Conservation (phyloP, 495 filamentous ascomycete genomes). For the Penicillium malachiteum region DNA sequence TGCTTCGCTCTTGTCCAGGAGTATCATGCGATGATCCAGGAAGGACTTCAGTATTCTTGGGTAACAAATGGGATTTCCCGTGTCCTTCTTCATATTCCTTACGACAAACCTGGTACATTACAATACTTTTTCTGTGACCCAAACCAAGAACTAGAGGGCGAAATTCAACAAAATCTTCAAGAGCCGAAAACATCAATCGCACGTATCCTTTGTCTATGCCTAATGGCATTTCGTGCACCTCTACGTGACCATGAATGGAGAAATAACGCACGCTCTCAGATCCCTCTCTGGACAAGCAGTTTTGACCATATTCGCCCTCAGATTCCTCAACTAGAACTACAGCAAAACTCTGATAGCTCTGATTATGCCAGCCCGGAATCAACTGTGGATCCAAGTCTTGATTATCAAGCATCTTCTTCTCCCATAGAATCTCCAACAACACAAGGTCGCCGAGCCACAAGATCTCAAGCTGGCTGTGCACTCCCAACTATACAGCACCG, state of each 20-base stretch:
- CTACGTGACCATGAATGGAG: slow-evolving; percentile 33
- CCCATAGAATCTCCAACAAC: too few relatives aligned
- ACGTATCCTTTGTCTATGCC: slow-evolving; percentile 26
- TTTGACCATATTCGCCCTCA: slow-evolving; percentile 22
- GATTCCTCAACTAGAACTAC: slow-evolving; percentile 20
- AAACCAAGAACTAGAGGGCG: slow-evolving; percentile 24
- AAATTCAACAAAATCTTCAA: too few relatives aligned
- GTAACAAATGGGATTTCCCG: slow-evolving; percentile 30
- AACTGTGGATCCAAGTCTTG: too few relatives aligned
- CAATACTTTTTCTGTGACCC: slow-evolving; percentile 40
- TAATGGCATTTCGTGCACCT: slow-evolving; percentile 27
- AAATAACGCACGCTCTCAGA: slow-evolving; percentile 15
- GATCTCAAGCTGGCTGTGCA: slow-evolving; percentile 21
- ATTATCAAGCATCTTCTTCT: too few relatives aligned
- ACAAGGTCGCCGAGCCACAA: slow-evolving; percentile 16
- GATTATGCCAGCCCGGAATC: slow-evolving; percentile 9
- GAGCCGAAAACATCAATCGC: slow-evolving; percentile 18
- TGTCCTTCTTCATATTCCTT: slow-evolving; percentile 32
- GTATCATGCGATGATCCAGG: slow-evolving; percentile 33
- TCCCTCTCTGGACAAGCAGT: slow-evolving; percentile 22
- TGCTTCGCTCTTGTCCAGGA: slow-evolving; percentile 23
- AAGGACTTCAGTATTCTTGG: slow-evolving; percentile 30
- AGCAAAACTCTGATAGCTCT: slow-evolving; percentile 19
- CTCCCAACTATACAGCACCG: slow-evolving; percentile 32
- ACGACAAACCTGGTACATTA: slow-evolving; percentile 33